Base-by-base conservation (phyloP, 1,139 yeast genomes). In the Nakaseomyces delphensis region DNA sequence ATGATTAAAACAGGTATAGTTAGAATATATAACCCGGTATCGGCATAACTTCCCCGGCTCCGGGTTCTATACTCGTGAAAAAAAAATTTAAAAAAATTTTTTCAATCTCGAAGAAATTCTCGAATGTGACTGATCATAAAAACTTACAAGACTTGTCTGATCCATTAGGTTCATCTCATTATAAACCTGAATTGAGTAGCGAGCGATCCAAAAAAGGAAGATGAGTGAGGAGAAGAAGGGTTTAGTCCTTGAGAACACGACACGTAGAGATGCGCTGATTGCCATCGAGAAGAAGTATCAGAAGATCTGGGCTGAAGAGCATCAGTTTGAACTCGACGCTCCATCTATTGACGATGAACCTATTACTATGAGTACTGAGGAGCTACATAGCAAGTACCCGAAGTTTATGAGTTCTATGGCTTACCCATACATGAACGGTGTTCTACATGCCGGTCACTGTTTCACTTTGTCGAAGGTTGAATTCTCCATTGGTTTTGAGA, bases 391-490 rank as follows among this genome's bases (percentile, higher is more conserved):
- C 48, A 74, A 79, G 57, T 74, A 82, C 63, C 97, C 98, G 45
- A 93, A 93, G 66, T 83, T 73, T 66, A 83, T 86, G 70, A 77
- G 86, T 18, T 82, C 95, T 41, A 89, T 93, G 96, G 98, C 98
- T 10, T 93, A 85, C 61, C 99, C 99, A 33, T 93, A 93, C 68
- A 91, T 91, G 97, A 93, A 93, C 65, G 99, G 99, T 70, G 91
- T 86, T 44, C 73, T 93, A 53, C 99, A 93, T 59, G 97, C 96
- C 41, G 99, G 99, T 44, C 99, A 93, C 65, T 79, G 89, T 54
- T 93, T 91, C 70, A 91, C 98, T 33, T 73, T 91, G 55, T 86
- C 97, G 46, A 93, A 93, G 68, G 94, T 79, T 42, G 99, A 93
- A 65, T 93, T 83, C 64, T 83, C 93, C 43, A 74, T 85, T 45